Conservation (phyloP, 1,139 yeast genomes). For the Yamadazyma triangularis region DNA sequence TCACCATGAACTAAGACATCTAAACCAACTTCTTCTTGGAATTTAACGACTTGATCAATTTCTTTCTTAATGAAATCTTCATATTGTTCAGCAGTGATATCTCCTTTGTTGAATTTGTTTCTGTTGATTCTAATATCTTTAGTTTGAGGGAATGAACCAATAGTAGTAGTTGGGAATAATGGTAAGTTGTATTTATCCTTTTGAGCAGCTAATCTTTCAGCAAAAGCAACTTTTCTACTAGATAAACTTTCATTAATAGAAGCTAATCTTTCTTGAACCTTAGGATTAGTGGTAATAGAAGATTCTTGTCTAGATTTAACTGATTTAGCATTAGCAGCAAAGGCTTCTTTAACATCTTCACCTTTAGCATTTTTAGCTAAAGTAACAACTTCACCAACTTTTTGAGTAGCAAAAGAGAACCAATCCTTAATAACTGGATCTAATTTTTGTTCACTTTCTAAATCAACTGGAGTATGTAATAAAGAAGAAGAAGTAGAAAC, state of each 20-base stretch:
- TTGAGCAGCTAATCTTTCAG: conserved; percentile 83
- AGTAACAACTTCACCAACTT: conserved; percentile 83
- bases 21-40: conserved; percentile 98
- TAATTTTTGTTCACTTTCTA: conserved; percentile 85
- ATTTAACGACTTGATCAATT: conserved; percentile 90
- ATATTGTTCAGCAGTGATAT: conserved; percentile 89
- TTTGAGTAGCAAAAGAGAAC: conserved; percentile 98
- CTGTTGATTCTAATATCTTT: conserved; percentile 98
- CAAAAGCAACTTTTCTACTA: conserved; percentile 84
- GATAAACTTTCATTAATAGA: conserved; percentile 75
- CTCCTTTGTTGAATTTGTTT: conserved; percentile 97
- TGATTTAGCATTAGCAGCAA: conserved; percentile 83
- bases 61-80: conserved; percentile 95
- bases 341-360: conserved; percentile 60
- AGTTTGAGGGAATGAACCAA: conserved; percentile 99
- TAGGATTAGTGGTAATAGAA: conserved; percentile 83
- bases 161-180: conserved; percentile 98
- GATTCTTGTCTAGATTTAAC: conserved; percentile 85
- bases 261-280: conserved; percentile 85
- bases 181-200: conserved; percentile 87
- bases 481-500: conserved; percentile 96
- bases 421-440: conserved; percentile 90
- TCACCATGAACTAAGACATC: conserved; percentile 99
- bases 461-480: conserved; percentile 97
- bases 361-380: conserved; percentile 87